Evolutionary conservation across 1,284 basidiomycete species (phyloP), one percentile per base, ranked within the genome.

Genomic region (Cutaneotrichosporon sp.): DNA sequence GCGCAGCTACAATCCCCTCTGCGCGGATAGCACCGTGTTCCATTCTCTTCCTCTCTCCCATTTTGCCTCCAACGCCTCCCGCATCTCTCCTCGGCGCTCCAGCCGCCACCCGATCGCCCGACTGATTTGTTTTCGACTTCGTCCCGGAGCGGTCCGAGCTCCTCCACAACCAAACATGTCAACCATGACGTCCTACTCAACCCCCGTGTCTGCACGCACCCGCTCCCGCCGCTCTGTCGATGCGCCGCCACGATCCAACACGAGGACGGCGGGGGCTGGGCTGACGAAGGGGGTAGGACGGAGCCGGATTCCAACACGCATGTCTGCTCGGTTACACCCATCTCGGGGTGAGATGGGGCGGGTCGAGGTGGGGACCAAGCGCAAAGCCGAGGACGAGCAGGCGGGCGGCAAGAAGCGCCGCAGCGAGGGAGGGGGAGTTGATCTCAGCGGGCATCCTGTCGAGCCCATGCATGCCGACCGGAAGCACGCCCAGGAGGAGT

Each of bases 201-300:
- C 46, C 17, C 45, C 35, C 7, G 51, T 52, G 4, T 37, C 51
- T 8, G 46, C 51, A 32, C 45, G 51, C 3, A 47, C 51, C n/a
- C 51, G 51, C n/a, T 52, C 51, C n/a, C 51, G 51, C 20, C 37
- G 46, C 14, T 49, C 46, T 35, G 17, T 41, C 20, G 46, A 49
- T 16, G 12, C 29, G 29, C 29, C 14, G 29, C 29, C 29, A 2
- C 29, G 9, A 31, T 14, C 29, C 29, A 31, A 31, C 29, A 10
- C 14, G 29, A 14, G 29, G 9, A 31, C 10, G 29, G 29, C 10
- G 14, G 29, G 29, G 9, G 29, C 29, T 9, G 29, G 4, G 29
- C 29, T 31, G 29, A 14, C 3, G 29, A 2, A 31, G 14, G 29
- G 29, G 29, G 10, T 9, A 14, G 29, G 2, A 31, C 29, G 29